Evolutionary conservation across 352 stramenopile species (phyloP).

Genomic region (Phytopythium aichiense): DNA sequence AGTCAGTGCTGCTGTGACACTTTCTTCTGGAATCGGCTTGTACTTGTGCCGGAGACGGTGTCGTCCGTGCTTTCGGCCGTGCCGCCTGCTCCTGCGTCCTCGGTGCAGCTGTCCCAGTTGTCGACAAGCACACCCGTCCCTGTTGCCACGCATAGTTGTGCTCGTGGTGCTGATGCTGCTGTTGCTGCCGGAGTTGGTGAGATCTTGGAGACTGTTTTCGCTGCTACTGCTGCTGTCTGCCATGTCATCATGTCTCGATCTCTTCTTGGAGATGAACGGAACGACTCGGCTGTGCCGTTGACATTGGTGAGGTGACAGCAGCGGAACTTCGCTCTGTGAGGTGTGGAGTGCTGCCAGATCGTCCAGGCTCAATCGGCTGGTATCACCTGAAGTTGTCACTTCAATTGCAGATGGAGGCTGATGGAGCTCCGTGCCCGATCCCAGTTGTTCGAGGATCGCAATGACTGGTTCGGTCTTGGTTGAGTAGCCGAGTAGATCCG

Average conservation of each 20-base stretch:
- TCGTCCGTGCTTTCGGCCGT: constrained; percentile 3
- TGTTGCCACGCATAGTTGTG: constrained; percentile 5
- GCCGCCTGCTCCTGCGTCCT: constrained; percentile 14
- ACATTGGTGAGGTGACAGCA: constrained; percentile 14
- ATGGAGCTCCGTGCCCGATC: not conserved
- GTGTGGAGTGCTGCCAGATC: not conserved
- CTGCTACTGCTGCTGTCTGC: constrained; percentile 17
- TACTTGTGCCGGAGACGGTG: constrained; percentile 31
- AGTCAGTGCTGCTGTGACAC: constrained; percentile 14
- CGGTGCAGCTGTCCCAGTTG: constrained; percentile 26
- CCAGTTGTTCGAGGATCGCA: not conserved
- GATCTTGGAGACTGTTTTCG: not conserved
- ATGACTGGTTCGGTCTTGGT: not conserved
- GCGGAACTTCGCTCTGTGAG: not conserved
- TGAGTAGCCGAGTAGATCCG: constrained; percentile 24
- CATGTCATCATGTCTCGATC: not conserved
- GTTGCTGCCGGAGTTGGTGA: constrained; percentile 10
- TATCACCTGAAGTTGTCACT: not conserved
- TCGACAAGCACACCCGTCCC: constrained; percentile 22
- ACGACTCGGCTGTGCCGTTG: constrained; percentile 1
- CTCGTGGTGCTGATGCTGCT: constrained; percentile 7
- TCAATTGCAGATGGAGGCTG: not conserved
- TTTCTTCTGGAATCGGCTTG: constrained; percentile 30
- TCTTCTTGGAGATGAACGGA: constrained; percentile 9
- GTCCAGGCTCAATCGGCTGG: not conserved